phyloP scores from a whole-genome alignment of 768 basidiomycete genomes.

The Sarcodon sp. region DNA sequence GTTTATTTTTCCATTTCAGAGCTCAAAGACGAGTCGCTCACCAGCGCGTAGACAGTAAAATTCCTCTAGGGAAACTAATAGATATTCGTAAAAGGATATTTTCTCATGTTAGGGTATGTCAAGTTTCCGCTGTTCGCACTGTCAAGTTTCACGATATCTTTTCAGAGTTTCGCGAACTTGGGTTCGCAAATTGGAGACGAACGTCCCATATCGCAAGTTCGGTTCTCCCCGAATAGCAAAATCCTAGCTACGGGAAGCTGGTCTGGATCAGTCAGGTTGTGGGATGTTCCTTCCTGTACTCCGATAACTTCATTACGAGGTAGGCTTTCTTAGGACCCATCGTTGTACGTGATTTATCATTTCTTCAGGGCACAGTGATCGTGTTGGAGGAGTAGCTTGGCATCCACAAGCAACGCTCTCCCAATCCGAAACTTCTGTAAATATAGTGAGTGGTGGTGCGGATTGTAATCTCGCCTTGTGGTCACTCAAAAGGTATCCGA shows the following conservation, averaged over 20 bases:
- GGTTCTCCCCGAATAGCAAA: constrained; percentile 87
- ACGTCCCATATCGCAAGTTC: constrained; percentile 84
- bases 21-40: constrained; percentile 90
- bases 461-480: constrained; percentile 82
- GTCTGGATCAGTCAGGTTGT: constrained; percentile 90
- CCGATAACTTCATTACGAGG: constrained; percentile 66
- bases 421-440: constrained; percentile 49
- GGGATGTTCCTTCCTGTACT: constrained; percentile 90
- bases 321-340: constrained; percentile 13
- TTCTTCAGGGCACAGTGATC: constrained; percentile 67
- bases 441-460: constrained; percentile 85
- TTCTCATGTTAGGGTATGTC: constrained; percentile 71
- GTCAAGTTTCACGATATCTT: not conserved
- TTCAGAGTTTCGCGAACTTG: constrained; percentile 77
- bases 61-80: constrained; percentile 81
- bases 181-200: constrained; percentile 99
- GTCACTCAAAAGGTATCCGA: constrained; percentile 64
- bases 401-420: constrained; percentile 85
- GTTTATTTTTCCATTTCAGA: constrained; percentile 43
- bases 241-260: constrained; percentile 89
- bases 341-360: not conserved
- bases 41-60: constrained; percentile 80
- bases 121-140: not conserved
- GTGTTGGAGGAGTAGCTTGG: constrained; percentile 95
- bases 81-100: constrained; percentile 90